Base-by-base conservation (phyloP, 106 monocot species). In the Dendrobium chrysotoxum region DNA sequence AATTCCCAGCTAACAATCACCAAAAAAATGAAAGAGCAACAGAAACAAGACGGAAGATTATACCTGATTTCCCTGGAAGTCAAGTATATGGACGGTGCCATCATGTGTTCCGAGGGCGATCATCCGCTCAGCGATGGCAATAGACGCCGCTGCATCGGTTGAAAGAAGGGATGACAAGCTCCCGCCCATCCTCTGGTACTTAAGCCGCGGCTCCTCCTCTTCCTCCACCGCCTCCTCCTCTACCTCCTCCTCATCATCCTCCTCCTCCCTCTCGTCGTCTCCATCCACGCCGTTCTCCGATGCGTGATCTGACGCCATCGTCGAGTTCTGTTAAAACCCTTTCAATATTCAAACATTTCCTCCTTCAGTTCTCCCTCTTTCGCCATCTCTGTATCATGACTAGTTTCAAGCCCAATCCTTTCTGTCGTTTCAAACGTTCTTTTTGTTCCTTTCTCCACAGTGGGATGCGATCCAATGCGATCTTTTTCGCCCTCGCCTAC, bases 41-140 rank as follows among this genome's bases (percentile, higher is more conserved):
- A 77, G 25, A 15, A 39, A 21, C 6, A 78, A 79, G 40, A 57
- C 2, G 44, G 7, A 8, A 38, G 72, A 41, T 10, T 13, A 2
- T 10, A 96, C 94, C 94, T 97, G 97, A 88, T 97, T 97, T 28
- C 97, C 97, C 86, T 92, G 97, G 81, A 97, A 97, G 84, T 97
- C 97, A 41, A 97, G 97, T 79, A 97, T 97, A 79, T 97, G 94
- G 31, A 97, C 85, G 80, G 89, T 78, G 72, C 97, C 97, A 53
- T 94, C 89, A 80, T 92, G 97, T 25, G 97, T 97, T 30, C 97
- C 97, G 38, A 97, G 88, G 20, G 97, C 97, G 85, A 97, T 89
- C 97, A 97, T 94, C 78, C 97, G 77, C 81, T 97, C 97, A 0
- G 97, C 92, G 26, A 97, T 79, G 41, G 97, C 79, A 79, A 97